Evolutionary conservation across 169 alveolate species (phyloP).

Genomic region (Eimeria necatrix): DNA sequence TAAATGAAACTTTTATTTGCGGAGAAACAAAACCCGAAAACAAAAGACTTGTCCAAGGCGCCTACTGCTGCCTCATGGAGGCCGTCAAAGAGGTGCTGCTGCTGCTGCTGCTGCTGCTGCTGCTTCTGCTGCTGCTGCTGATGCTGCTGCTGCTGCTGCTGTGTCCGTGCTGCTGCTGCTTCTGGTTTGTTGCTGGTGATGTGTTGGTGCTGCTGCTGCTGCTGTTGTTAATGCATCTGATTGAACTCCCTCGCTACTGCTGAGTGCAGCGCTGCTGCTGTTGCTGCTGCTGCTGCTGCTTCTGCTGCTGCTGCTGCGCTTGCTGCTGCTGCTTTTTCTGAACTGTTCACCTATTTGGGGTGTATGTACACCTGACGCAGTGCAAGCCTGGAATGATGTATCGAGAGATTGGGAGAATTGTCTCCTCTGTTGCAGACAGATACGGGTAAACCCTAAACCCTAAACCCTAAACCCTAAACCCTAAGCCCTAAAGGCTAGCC

Average conservation of each 20-base stretch:
- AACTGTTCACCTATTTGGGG: not conserved
- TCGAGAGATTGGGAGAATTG: slow-evolving; percentile 97
- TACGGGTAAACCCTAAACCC: slow-evolving; percentile 82
- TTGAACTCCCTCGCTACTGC: too few relatives aligned
- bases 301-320: slow-evolving; percentile 10
- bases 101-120: slow-evolving; percentile 30
- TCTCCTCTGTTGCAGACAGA: slow-evolving; percentile 90
- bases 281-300: slow-evolving; percentile 16
- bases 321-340: not conserved
- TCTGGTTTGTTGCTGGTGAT: too few relatives aligned
- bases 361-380: slow-evolving; percentile 72
- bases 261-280: slow-evolving; percentile 11
- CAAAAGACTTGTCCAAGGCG: slow-evolving; percentile 62
- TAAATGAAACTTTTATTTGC: slow-evolving; percentile 97
- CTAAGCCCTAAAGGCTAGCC: too few relatives aligned
- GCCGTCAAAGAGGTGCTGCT: slow-evolving; percentile 85
- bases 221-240: too few relatives aligned
- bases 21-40: slow-evolving; percentile 95
- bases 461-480: too few relatives aligned
- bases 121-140: not conserved
- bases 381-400: slow-evolving; percentile 99
- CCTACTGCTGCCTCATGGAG: slow-evolving; percentile 80
- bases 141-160: not conserved
- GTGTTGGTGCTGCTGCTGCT: too few relatives aligned
- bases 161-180: not conserved